These are phyloP conservation scores for Aegilops umbellulata DNA, from an alignment of 176 grass and related monocot genomes.

Conservation along the genomic window DNA sequence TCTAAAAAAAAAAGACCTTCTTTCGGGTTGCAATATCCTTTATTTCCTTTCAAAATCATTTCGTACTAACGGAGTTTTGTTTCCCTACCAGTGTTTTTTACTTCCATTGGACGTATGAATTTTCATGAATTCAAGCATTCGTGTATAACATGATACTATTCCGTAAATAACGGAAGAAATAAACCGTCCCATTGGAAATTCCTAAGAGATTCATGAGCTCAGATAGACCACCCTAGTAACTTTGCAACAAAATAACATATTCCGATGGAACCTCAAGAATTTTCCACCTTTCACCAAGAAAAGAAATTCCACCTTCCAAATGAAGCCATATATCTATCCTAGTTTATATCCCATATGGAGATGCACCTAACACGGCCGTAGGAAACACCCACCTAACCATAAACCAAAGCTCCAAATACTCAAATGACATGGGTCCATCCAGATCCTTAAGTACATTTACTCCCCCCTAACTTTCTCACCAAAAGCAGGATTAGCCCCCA, in stretches of 20 bases:
- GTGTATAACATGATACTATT: no score
- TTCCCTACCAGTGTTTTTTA: no score
- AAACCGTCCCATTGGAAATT: neutral
- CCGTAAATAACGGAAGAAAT: neutral
- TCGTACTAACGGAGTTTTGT: no score
- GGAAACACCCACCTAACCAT: neutral
- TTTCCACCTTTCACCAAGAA: neutral
- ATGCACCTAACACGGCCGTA: neutral
- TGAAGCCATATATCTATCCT: neutral
- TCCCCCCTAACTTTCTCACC: conserved; percentile 10
- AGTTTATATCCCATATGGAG: neutral
- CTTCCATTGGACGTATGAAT: no score
- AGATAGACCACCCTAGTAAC: neutral
- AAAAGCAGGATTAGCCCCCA: conserved; percentile 30
- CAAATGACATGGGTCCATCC: conserved; percentile 22
- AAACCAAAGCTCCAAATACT: conserved; percentile 17
- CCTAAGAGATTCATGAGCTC: no score
- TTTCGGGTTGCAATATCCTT: no score
- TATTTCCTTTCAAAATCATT: no score
- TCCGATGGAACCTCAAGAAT: no score
- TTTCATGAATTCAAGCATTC: no score
- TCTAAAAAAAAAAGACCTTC: no score
- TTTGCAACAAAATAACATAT: neutral
- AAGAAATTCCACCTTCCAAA: neutral
- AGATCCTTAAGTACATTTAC: conserved; percentile 15